Evolutionary conservation across 108 stramenopile genomes (phyloP), one percentile per base, ranked within the genome.

Genomic region (Discostella pseudostelligera): DNA sequence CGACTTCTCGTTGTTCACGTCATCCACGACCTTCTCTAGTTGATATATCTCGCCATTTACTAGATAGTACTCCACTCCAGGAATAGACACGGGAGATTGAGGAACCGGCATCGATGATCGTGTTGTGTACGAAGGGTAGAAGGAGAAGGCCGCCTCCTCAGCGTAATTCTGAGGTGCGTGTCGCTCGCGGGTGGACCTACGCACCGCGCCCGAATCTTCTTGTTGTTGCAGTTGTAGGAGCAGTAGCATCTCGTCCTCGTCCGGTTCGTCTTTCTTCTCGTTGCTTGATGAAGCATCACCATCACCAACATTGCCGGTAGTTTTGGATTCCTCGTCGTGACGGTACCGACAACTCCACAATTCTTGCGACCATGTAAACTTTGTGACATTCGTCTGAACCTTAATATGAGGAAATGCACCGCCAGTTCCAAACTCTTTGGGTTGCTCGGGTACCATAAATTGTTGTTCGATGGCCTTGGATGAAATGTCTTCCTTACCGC

Each of bases 321-420:
- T 22, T 53, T 28, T 28, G 1, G 26, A 2, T 14, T 26, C 26
- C 14, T 26, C 7, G 21, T 53, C 44, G 11, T 36, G 22, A n/a
- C 32, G 9, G 48, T 71, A 61, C 2, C 73, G 73, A 39, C 73
- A 74, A 28, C 64, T 65, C 73, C 73, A 74, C 21, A 50, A 50
- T 22, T 74, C 60, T 46, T 62, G 49, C 2, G 73, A 42, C 54
- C 66, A 47, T 8, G 65, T 40, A 21, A 74, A 74, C 40, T 59
- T 74, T 24, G 40, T 39, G 1, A 74, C 65, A 61, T 62, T 56
- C 8, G 73, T 60, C 16, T 56, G 65, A 26, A 74, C 54, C 54
- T 74, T 74, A 39, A 74, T 50, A 46, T 74, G 73, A 62, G 73
- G 73, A 28, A 74, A 74, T 9, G 65, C 64, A 39, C 74, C 74